Evolutionary conservation across 2,329 filamentous ascomycete species (phyloP).

Genomic region (Aspergillus sp.): DNA sequence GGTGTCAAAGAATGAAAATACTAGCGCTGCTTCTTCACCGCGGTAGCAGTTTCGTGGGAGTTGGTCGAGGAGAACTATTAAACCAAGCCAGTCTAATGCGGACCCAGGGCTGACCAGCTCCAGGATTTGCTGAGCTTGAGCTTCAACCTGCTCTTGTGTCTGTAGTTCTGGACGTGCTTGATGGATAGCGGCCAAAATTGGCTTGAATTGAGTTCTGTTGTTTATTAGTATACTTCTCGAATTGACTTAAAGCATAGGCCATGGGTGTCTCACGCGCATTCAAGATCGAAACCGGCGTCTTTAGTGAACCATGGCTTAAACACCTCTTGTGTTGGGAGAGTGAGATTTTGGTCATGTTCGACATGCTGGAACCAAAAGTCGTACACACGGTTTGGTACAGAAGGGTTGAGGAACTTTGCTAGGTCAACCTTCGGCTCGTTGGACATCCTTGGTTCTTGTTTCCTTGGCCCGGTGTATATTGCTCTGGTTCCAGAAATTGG

Average conservation of each 20-base stretch:
- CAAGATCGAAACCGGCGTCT: constrained; percentile 1
- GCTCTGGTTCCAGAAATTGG: not conserved
- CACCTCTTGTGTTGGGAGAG: not conserved
- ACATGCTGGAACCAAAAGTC: constrained; percentile 11
- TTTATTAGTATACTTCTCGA: not conserved
- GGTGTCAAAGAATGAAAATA: constrained; percentile 59
- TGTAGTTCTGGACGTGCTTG: not conserved
- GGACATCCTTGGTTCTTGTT: not conserved
- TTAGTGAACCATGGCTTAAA: constrained; percentile 6
- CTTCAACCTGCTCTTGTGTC: not conserved
- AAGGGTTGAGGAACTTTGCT: not conserved
- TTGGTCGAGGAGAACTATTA: constrained; percentile 63
- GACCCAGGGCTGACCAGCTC: not conserved
- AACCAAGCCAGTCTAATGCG: constrained; percentile 39
- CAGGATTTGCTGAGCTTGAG: not conserved
- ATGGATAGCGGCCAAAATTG: constrained; percentile 2
- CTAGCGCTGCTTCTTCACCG: constrained; percentile 43
- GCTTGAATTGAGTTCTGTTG: not conserved
- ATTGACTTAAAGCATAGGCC: not conserved
- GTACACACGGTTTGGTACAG: not conserved
- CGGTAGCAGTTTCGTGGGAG: constrained; percentile 63
- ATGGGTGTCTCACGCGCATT: constrained; percentile 5
- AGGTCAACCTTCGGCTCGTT: constrained; percentile 3
- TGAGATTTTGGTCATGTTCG: not conserved
- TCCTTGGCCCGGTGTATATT: not conserved